Evolutionary conservation across 805 yeast species (phyloP).

Genomic region (Torulaspora gathmanii): DNA sequence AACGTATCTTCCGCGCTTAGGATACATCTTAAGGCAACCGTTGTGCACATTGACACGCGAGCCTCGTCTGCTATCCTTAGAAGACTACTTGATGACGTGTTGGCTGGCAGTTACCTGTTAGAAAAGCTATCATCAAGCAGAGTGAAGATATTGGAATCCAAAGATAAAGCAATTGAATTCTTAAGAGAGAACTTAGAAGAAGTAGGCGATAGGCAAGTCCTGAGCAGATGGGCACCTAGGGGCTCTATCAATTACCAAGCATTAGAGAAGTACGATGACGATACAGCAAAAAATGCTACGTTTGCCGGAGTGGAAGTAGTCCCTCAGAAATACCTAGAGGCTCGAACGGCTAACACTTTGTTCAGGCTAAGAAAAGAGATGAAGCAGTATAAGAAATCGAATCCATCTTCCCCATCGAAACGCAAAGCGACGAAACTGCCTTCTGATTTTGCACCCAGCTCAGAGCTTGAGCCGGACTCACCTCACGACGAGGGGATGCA

Average conservation of each 20-base stretch:
- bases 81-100: slow-evolving; percentile 6
- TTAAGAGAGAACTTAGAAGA: slow-evolving; percentile 30
- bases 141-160: slow-evolving; percentile 21
- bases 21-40: slow-evolving; percentile 2
- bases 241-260: slow-evolving; percentile 29
- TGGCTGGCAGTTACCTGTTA: slow-evolving; percentile 3
- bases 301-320: slow-evolving; percentile 4
- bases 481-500: no score
- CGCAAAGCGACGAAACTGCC: slow-evolving; percentile 3
- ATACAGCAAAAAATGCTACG: slow-evolving; percentile 3
- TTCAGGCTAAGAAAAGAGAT: slow-evolving; percentile 4
- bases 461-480: background rate
- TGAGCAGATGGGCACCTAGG: slow-evolving; percentile 35
- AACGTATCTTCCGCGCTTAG: slow-evolving; percentile 8
- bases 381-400: slow-evolving; percentile 3
- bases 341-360: slow-evolving; percentile 6
- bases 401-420: slow-evolving; percentile 7
- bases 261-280: slow-evolving; percentile 18
- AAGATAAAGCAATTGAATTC: slow-evolving; percentile 34
- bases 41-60: background rate
- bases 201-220: slow-evolving; percentile 19
- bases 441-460: slow-evolving; percentile 9
- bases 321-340: background rate
- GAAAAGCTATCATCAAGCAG: slow-evolving; percentile 8
- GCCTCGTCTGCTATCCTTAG: slow-evolving; percentile 2